Base-by-base conservation (phyloP, 495 filamentous ascomycete genomes). In the Penicillium riverlandense region DNA sequence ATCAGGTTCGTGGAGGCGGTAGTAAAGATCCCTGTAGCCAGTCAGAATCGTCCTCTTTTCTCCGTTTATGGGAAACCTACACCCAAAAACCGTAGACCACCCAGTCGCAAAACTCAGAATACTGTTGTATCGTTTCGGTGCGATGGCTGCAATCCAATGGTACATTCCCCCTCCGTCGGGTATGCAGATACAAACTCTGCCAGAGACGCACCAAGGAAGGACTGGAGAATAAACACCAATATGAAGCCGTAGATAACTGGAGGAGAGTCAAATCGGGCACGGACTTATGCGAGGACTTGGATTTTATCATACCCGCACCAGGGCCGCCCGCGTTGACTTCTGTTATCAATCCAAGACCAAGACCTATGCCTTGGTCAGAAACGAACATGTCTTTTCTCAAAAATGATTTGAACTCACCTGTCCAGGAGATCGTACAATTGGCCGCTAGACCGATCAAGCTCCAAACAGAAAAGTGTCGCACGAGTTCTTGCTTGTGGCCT, bases 171-270 rank as follows among this genome's bases (percentile, higher is more conserved):
- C 27, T 71, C 67, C 29, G 65, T 59, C 2, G 73, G 73, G 42
- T 74, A 77, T 30, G 72, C 70, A 2, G 65, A 71, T 30, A 74
- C 74, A 52, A 76, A 77, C 53, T 77, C 75, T 11, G 76, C 75
- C 51, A 79, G 63, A 0, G 73, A 77, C 1, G 75, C 68, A 0
- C 61, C 70, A 12, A 76, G 62, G 22, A 76, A 67, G 1, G 56
- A 61, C 35, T 77, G 74, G 11, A 74, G 72, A 35, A 71, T 63
- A n/a, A 70, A 71, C 7, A 72, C 69, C 2, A 69, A 55, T 22
- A 70, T 67, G 33, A 70, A 70, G 35, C 66, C 66, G 38, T 67
- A 67, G 29, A 70, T 70, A 0, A 70, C 65, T 67, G 35, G 13
- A 15, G 8, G 7, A 22, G 2, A 7, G 32, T 52, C 32, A 49